Evolutionary conservation across 2,329 filamentous ascomycete species (phyloP), one percentile per base, ranked within the genome.

Genomic region (Monosporascus cannonballus): DNA sequence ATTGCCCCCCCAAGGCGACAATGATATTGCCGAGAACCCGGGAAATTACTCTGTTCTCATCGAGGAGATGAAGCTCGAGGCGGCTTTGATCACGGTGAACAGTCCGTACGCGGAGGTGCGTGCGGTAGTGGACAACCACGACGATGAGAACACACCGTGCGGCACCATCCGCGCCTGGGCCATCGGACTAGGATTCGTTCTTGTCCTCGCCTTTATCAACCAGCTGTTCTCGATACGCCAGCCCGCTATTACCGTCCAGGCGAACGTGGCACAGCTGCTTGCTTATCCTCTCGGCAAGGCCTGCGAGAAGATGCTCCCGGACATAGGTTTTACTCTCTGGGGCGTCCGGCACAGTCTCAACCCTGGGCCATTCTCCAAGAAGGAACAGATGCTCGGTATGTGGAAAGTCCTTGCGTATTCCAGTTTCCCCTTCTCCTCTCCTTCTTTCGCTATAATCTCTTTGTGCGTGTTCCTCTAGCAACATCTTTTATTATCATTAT

Each of bases 181-280:
- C 18, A 77, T 83, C 34, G 79, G 79, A 17, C 62, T 79, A n/a
- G 56, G 72, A 42, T 82, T 81, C 54, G 73, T 76, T 8, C 67
- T 73, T 30, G 56, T 78, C 25, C 68, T 80, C 36, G 72, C 75
- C 45, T 78, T 77, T 50, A 70, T 77, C 61, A 83, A 84, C 60
- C 77, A 81, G 68, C 73, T 84, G 49, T 83, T 84, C 63, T 77
- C 76, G 49, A 76, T 83, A 53, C 78, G 80, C 9, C 74, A 77
- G 55, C 81, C 81, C 0, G 68, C 72, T 44, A 82, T 84, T 57
- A 71, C 67, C 17, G 76, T 84, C 60, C 73, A 75, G 56, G 71
- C 77, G 48, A 79, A 80, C 49, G 78, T 84, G 8, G 78, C 79
- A 18, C 79, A 83, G 68, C 66, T 84, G 44, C 68, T 83, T 6